Base-by-base conservation (phyloP, 129 eudicot genomes). In the Centrapalus pauciflorus region DNA sequence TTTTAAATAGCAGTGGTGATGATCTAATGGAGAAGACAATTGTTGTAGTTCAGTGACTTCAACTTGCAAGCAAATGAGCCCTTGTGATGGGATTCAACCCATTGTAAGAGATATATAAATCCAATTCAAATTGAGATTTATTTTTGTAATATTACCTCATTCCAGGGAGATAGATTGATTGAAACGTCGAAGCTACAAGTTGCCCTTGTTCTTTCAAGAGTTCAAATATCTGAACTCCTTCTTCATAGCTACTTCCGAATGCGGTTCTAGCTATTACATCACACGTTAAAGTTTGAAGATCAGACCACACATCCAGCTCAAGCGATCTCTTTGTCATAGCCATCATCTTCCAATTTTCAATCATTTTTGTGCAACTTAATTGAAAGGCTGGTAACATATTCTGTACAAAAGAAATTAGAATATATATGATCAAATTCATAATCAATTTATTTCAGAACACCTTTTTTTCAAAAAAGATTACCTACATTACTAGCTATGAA, bases 231-330 rank as follows among this genome's bases (percentile, higher is more conserved):
- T 4, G 34, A 27, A 4, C 21, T n/a, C 65, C 65, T 59, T 59
- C 41, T 59, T 32, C 65, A 59, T 59, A 16, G 45, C 43, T 59
- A 11, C 46, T 59, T 9, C 65, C 46, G 16, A 28, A 43, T 43
- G 50, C 4, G 21, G 50, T n/a, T 43, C 50, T n/a, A 13, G 50
- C 20, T 43, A 43, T 43, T 10, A 59, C 20, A 27, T 64, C 57
- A 12, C 5, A 7, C 0, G 70, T 38, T 45, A 45, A 45, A 16
- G 56, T 21, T 45, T 64, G 40, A 45, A 64, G 70, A 30, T 64
- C 38, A 23, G 40, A 38, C 70, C 70, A 64, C 7, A 64, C 43
- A 64, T 64, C 51, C 35, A 62, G 5, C 17, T 62, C 68, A 1
- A 5, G 17, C 21, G 27, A 62, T 1, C 68, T 52, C 19, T 34